Evolutionary conservation across 2,329 filamentous ascomycete species (phyloP), one percentile per base, ranked within the genome.

Genomic region (Thermoascus crustaceus): DNA sequence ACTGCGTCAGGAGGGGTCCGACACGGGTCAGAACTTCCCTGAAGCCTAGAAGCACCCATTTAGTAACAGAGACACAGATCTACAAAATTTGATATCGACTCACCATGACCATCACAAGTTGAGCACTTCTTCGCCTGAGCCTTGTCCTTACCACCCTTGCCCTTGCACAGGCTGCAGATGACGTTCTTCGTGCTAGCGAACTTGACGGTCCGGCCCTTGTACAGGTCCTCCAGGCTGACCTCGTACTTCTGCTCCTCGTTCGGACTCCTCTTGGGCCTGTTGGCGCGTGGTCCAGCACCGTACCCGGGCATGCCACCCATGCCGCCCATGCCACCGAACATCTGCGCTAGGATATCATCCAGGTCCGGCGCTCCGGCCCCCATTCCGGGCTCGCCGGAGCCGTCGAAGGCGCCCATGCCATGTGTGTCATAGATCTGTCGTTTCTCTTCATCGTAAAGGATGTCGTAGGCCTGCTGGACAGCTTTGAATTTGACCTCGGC

Each of bases 161-260:
- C 91, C 58, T 88, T 89, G 70, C 91, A 98, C 51, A 79, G 74
- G 40, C 73, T 73, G 66, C 91, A 98, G 42, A 94, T 72, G 42
- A 95, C 76, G 55, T 94, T 89, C 70, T 96, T 96, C 54, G 88
- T 93, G 54, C 85, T 91, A 6, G 86, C 80, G 60, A 98, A 95
- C 66, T 93, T 91, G 55, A 94, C 91, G 1, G 91, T 95, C 72
- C 96, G 95, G 53, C 91, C 91, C 67, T 94, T 95, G 74, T 96
- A 98, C 20, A 98, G 72, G 63, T 98, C 91, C 60, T 96, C 91
- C 40, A 98, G 67, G 2, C 79, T 83, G 39, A 96, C 85, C 58
- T 87, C 80, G 65, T 98, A 96, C 50, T 85, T 77, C 53, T 94
- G 85, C 58, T 94, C 82, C 61, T 95, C 89, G 48, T 88, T 80